Conservation (phyloP, 768 basidiomycete species). For the Lentinula sp. region DNA sequence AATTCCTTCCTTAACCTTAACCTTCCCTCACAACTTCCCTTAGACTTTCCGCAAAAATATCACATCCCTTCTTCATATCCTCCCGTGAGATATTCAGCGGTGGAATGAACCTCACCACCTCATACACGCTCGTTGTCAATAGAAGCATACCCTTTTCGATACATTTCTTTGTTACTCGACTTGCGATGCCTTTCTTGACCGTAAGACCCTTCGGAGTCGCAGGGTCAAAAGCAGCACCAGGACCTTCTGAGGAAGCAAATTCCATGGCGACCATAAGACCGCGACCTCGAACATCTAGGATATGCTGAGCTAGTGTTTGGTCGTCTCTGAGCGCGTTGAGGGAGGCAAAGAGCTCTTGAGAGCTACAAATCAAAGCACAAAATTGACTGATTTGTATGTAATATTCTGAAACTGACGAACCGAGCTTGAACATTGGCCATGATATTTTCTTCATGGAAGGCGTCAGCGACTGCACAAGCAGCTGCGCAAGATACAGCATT, state of each 20-base stretch:
- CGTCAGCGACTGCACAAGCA: slow-evolving; percentile 75
- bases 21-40: slow-evolving; percentile 57
- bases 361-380: slow-evolving; percentile 32
- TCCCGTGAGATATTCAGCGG: slow-evolving; percentile 73
- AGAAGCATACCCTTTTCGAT: slow-evolving; percentile 83
- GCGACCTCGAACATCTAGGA: slow-evolving; percentile 82
- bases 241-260: slow-evolving; percentile 59
- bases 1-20: background rate
- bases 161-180: slow-evolving; percentile 70
- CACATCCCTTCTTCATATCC: slow-evolving; percentile 66
- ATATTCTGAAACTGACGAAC: slow-evolving; percentile 25
- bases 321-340: slow-evolving; percentile 55
- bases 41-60: slow-evolving; percentile 67
- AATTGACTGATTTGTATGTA: background rate
- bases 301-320: slow-evolving; percentile 43
- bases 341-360: slow-evolving; percentile 60
- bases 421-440: slow-evolving; percentile 74
- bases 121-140: slow-evolving; percentile 85
- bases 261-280: slow-evolving; percentile 90
- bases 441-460: slow-evolving; percentile 74
- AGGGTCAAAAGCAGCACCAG: slow-evolving; percentile 40
- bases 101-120: slow-evolving; percentile 90
- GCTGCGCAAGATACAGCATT: slow-evolving; percentile 93
- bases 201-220: slow-evolving; percentile 18
- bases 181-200: slow-evolving; percentile 42